Conservation (phyloP, 345 rosid species). For the Carallia brachiata region DNA sequence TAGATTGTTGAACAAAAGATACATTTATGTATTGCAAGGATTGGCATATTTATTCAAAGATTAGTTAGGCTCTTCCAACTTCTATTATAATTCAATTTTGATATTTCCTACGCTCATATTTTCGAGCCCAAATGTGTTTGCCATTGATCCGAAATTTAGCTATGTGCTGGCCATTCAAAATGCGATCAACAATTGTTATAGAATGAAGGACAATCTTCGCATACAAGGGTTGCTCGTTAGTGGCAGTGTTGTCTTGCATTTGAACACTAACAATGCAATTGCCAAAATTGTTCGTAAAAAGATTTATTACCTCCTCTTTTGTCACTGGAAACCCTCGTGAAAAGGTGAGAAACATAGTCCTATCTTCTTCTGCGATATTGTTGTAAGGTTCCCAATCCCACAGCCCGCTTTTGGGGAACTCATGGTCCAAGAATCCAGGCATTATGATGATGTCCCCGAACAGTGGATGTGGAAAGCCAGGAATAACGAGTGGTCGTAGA, state of each 20-base stretch:
- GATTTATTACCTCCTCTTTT: conserved; percentile 34
- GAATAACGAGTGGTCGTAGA: conserved; percentile 19
- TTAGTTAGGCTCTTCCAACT: too few species aligned
- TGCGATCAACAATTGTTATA: conserved; percentile 28
- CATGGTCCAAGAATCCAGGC: conserved; percentile 17
- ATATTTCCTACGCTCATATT: conserved; percentile 43
- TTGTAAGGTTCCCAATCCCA: conserved; percentile 39
- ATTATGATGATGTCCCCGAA: conserved; percentile 33
- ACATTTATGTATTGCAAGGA: too few species aligned
- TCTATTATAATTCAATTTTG: too few species aligned
- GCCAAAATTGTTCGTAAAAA: conserved; percentile 28
- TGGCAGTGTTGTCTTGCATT: conserved; percentile 28
- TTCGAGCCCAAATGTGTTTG: conserved; percentile 54
- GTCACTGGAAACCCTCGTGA: conserved; percentile 48
- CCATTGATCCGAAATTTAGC: conserved; percentile 50
- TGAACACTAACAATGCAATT: conserved; percentile 31
- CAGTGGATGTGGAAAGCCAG: conserved; percentile 44
- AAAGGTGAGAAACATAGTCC: conserved; percentile 46
- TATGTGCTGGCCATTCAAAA: conserved; percentile 30
- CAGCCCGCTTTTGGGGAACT: conserved; percentile 23
- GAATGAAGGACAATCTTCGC: conserved; percentile 36
- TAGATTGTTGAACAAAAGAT: too few species aligned
- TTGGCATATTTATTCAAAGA: too few species aligned
- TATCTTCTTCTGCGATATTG: conserved; percentile 33
- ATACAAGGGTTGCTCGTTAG: conserved; percentile 38